These are phyloP conservation scores for Hemileccinum impolitum DNA, from an alignment of 768 basidiomycete species.

Conservation along the genomic window DNA sequence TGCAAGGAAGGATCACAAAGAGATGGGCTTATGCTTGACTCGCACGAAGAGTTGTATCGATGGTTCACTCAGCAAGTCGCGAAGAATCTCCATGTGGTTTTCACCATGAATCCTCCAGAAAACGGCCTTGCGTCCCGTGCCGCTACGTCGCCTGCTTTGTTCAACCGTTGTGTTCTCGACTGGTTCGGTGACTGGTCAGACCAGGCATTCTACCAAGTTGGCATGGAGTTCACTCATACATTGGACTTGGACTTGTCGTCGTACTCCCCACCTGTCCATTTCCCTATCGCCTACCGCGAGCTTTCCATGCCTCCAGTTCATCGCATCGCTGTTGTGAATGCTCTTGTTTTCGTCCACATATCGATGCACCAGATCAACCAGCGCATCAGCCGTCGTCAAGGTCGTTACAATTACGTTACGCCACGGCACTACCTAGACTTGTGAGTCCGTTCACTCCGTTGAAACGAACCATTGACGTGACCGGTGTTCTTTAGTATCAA, in stretches of 20 bases:
- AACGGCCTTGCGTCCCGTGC: conserved; percentile 94
- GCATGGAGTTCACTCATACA: conserved; percentile 91
- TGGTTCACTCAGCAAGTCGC: conserved; percentile 99
- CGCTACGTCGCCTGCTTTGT: conserved; percentile 95
- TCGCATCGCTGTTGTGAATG: conserved; percentile 89
- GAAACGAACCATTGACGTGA: conserved; percentile 1
- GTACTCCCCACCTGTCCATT: conserved; percentile 74
- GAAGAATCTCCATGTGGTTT: conserved; percentile 96
- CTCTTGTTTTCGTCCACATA: conserved; percentile 86
- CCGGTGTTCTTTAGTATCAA: conserved; percentile 64
- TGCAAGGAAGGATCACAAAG: conserved; percentile 99
- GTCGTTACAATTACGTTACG: conserved; percentile 95
- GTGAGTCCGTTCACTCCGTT: conserved; percentile 50
- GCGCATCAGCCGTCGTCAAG: conserved; percentile 85
- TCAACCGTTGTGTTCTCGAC: conserved; percentile 98
- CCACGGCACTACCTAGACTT: conserved; percentile 98
- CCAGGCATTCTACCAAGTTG: conserved; percentile 97
- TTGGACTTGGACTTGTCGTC: conserved; percentile 87
- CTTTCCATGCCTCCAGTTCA: conserved; percentile 85
- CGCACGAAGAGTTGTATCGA: conserved; percentile 93
- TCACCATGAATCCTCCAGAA: conserved; percentile 98
- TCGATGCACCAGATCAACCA: conserved; percentile 88
- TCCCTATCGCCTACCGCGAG: conserved; percentile 87
- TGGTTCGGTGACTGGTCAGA: conserved; percentile 99
- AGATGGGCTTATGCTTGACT: conserved; percentile 97